Evolutionary conservation across 495 filamentous ascomycete species (phyloP), one percentile per base, ranked within the genome.

Genomic region (Evansstolkia leycettana): DNA sequence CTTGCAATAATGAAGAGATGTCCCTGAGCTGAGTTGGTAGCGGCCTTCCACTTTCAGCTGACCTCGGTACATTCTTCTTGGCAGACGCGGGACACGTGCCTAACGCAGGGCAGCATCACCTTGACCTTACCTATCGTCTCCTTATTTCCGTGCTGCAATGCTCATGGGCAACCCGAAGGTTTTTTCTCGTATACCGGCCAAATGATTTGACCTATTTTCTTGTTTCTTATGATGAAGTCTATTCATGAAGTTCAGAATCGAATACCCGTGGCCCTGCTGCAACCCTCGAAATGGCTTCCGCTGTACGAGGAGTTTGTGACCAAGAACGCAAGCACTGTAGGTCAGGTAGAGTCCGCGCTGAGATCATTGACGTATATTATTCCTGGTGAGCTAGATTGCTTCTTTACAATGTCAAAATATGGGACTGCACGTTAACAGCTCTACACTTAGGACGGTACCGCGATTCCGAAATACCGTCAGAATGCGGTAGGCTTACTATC

Each of bases 361-460:
- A 76, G 92, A 14, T 89, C 83, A 3, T 62, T 98, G 34, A 92
- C 88, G 14, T 96, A 96, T 54, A 88, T 98, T 47, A 88, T 98
- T 17, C 90, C 90, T 31, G 84, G 82, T 86, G 48, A 33, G 65
- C 18, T 15, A 3, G 18, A 16, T 17, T 6, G n/a, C 17, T 18
- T 17, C 14, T 6, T 14, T 6, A 6, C 7, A 33, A 33, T 3
- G 30, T 16, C 4, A 19, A 16, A 7, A 11, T 17, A 29, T 14
- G 12, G 14, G n/a, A 31, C 12, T 31, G 7, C 3, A 19, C 7
- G 15, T 13, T 34, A 25, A 34, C 26, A 28, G 30, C 7, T 1
- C 13, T 28, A 20, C 24, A 10, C 6, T 2, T 42, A 87, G 84
- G 88, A 39, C 85, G 87, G 33, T 94, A 92, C 57, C 77, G 86